Evolutionary conservation across 257 asterid species (phyloP).

Genomic region (Fraxinus excelsior): DNA sequence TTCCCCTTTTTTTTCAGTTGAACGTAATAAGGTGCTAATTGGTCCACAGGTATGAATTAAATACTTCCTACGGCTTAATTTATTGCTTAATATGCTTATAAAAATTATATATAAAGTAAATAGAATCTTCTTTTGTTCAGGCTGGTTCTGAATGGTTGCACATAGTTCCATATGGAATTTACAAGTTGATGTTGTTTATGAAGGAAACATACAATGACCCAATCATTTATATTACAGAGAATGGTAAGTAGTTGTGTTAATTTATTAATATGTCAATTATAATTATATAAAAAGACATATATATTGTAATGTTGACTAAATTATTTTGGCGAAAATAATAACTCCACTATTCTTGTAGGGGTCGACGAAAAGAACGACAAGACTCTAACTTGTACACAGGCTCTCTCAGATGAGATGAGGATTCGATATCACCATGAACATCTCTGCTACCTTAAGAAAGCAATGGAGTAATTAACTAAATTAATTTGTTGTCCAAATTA

Average conservation of each 20-base stretch:
- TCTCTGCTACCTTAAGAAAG: conserved; percentile 36
- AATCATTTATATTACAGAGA: conserved; percentile 37
- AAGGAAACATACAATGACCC: conserved; percentile 26
- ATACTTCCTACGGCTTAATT: neutral
- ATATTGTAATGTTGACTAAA: neutral
- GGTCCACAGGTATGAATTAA: neutral
- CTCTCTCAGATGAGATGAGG: conserved; percentile 27
- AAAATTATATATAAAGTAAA: neutral
- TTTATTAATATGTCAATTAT: neutral
- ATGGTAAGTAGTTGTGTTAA: conserved; percentile 23
- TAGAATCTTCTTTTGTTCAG: conserved; percentile 11
- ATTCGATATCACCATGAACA: conserved; percentile 40
- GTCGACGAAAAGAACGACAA: too few species aligned
- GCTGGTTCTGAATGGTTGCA: conserved; percentile 36
- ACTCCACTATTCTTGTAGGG: neutral
- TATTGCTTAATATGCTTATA: neutral
- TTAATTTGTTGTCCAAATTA: too few species aligned
- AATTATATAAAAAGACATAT: too few species aligned
- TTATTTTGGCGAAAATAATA: too few species aligned
- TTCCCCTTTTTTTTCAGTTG: neutral
- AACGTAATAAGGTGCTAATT: neutral
- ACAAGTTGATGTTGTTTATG: conserved; percentile 33
- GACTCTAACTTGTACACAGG: too few species aligned
- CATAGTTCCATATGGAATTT: conserved; percentile 40
- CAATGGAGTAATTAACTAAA: conserved; percentile 56